Evolutionary conservation across 495 filamentous ascomycete species (phyloP).

Genomic region (Neurospora sp.): DNA sequence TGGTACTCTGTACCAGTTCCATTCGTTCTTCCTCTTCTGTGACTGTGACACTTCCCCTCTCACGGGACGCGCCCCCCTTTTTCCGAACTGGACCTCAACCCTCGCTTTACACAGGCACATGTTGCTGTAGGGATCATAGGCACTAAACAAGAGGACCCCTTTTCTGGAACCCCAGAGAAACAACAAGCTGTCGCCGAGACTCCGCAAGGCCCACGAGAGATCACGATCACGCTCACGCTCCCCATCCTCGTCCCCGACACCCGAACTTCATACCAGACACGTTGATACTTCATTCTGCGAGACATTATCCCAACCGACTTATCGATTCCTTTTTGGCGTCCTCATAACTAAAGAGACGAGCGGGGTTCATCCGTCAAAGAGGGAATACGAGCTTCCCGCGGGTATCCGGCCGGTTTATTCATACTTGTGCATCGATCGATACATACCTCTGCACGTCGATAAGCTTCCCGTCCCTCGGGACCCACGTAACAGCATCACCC

Average conservation of each 20-base stretch:
- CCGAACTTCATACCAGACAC: not conserved
- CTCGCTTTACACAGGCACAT: not conserved
- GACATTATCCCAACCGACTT: not conserved
- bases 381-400: not conserved
- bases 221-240: not conserved
- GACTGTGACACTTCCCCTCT: not conserved
- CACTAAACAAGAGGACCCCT: not conserved
- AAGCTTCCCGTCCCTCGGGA: not conserved
- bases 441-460: not conserved
- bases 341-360: not conserved
- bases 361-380: not conserved
- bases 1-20: slow-evolving; percentile 52
- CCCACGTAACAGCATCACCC: not conserved
- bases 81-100: not conserved
- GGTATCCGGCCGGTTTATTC: not conserved
- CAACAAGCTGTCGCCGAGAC: not conserved
- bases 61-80: slow-evolving; percentile 2
- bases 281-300: not conserved
- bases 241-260: not conserved
- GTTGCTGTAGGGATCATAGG: not conserved
- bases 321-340: not conserved
- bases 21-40: slow-evolving; percentile 37
- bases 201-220: not conserved
- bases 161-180: not conserved
- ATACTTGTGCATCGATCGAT: not conserved